phyloP scores from a whole-genome alignment of 2,329 filamentous ascomycete species.

The Penicillium sp. region DNA sequence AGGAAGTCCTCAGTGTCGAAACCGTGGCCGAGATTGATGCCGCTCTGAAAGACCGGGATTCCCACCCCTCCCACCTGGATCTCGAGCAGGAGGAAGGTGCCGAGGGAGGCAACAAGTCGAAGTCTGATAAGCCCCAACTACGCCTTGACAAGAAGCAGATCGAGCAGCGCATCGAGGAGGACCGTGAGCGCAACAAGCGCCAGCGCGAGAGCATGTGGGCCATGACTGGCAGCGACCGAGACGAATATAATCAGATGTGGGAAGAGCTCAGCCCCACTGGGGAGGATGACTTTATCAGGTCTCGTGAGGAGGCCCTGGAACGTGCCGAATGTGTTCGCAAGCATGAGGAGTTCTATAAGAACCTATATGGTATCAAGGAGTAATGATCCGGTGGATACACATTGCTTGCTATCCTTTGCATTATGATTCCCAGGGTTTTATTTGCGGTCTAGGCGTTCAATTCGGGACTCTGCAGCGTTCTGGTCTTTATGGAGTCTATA shows the following conservation, averaged over 20 bases:
- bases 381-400: background rate
- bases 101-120: constrained; percentile 24
- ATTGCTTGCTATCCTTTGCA: background rate
- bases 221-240: constrained; percentile 61
- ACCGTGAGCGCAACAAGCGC: constrained; percentile 90
- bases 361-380: background rate
- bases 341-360: constrained; percentile 12
- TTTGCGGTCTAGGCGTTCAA: background rate
- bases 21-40: constrained; percentile 78
- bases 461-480: background rate
- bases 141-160: constrained; percentile 80
- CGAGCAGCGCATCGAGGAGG: constrained; percentile 95
- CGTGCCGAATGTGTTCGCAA: constrained; percentile 44
- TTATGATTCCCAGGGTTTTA: background rate
- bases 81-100: constrained; percentile 33
- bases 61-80: constrained; percentile 57
- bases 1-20: constrained; percentile 69
- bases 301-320: constrained; percentile 69
- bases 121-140: constrained; percentile 32
- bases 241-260: constrained; percentile 79
- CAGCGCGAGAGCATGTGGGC: constrained; percentile 92
- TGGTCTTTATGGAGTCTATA: background rate
- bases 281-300: constrained; percentile 77
- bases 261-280: constrained; percentile 83
- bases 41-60: constrained; percentile 75